phyloP scores from a whole-genome alignment of 75 land plant genomes.

The Sequoiadendron giganteum region DNA sequence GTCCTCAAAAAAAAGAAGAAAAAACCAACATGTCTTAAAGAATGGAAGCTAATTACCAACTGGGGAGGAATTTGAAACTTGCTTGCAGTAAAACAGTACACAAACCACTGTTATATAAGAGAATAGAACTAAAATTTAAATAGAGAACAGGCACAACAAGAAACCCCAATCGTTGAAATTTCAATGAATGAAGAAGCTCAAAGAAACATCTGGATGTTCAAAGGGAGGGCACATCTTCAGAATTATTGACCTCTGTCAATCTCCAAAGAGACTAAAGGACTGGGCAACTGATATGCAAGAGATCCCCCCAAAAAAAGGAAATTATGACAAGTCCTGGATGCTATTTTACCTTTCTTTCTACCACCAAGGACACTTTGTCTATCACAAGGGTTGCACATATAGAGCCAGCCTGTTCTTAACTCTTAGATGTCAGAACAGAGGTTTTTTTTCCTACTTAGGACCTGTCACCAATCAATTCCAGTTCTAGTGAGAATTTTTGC shows the following conservation, averaged over 20 bases:
- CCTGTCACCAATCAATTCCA: neutral
- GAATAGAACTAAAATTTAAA: too few relatives aligned
- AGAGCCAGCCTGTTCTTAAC: neutral
- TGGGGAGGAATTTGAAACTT: neutral
- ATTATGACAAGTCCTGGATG: neutral
- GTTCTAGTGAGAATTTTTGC: neutral
- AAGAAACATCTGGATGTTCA: neutral
- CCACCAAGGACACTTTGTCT: neutral
- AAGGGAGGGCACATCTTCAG: neutral
- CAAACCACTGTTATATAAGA: neutral
- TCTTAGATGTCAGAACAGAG: too few relatives aligned
- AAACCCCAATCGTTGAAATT: neutral
- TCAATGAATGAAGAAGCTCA: neutral
- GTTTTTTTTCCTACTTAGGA: neutral
- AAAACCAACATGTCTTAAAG: too few relatives aligned
- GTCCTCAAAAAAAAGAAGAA: neutral
- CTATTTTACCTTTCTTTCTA: neutral
- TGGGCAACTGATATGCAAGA: neutral
- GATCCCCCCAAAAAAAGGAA: neutral
- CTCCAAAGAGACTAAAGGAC: neutral
- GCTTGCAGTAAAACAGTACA: neutral
- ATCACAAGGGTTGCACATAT: neutral
- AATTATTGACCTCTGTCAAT: neutral
- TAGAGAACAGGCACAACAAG: too few relatives aligned
- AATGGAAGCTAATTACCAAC: neutral